Percentiles rank a stretch among this genome's conserved stretches.
These are phyloP conservation scores for Sanguinoderma infundibulare DNA, from an alignment of 1,284 basidiomycete genomes.

Conservation along the genomic window DNA sequence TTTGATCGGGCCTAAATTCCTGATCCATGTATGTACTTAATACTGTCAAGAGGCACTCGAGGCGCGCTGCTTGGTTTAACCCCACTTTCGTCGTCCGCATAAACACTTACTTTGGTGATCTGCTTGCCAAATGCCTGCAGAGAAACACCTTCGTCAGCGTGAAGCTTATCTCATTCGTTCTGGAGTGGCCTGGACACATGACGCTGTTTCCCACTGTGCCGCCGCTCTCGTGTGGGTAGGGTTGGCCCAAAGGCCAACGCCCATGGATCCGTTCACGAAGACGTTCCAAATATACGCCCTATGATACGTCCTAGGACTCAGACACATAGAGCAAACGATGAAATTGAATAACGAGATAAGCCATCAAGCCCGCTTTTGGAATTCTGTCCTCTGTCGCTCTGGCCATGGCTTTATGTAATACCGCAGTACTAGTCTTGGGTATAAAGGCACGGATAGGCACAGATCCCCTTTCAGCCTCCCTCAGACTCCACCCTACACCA, in stretches of 20 bases:
- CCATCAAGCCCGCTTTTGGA: slow-evolving; percentile 8
- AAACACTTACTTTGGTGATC: too few relatives aligned
- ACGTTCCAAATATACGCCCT: neutral
- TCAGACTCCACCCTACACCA: slow-evolving; percentile 4
- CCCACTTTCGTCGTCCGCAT: too few relatives aligned
- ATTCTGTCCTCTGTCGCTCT: slow-evolving; percentile 3
- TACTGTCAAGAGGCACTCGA: too few relatives aligned
- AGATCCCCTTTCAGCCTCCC: neutral
- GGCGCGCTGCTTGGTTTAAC: too few relatives aligned
- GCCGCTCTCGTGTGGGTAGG: too few relatives aligned
- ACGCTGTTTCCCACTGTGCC: too few relatives aligned
- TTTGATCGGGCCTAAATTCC: too few relatives aligned
- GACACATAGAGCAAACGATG: neutral
- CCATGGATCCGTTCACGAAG: neutral
- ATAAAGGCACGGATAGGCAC: slow-evolving; percentile 13
- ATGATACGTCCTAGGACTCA: neutral
- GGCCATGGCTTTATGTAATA: slow-evolving; percentile 19
- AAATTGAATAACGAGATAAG: slow-evolving; percentile 1
- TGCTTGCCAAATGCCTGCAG: neutral
- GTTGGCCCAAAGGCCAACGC: neutral
- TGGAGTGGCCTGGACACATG: neutral
- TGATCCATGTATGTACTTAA: too few relatives aligned
- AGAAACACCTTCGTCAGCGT: neutral
- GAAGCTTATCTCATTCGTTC: neutral
- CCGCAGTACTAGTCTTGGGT: neutral